These are phyloP conservation scores for Linum lewisii DNA, from an alignment of 345 rosid genomes.

Conservation along the genomic window DNA sequence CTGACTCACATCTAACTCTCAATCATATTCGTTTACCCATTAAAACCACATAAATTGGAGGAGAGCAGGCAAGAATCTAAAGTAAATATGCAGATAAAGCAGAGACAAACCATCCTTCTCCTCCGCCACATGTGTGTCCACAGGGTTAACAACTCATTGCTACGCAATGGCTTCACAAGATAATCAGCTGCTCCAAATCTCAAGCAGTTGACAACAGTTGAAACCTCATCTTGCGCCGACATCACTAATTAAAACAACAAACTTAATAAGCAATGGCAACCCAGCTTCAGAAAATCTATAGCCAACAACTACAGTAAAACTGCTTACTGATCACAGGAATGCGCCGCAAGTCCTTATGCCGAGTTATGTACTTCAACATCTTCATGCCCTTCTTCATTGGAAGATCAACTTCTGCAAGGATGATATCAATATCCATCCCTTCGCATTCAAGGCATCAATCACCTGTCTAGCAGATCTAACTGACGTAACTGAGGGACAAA, in stretches of 20 bases:
- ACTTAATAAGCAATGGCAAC: not conserved
- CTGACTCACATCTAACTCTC: not conserved
- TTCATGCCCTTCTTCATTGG: conserved; percentile 95
- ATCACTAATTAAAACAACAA: conserved; percentile 44
- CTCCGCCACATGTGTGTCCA: conserved; percentile 92
- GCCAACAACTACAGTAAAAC: not conserved
- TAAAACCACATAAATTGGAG: not conserved
- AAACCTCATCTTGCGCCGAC: conserved; percentile 79
- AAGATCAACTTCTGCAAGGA: conserved; percentile 93
- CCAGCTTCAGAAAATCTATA: conserved; percentile 2
- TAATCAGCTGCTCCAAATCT: conserved; percentile 84
- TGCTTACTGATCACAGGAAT: conserved; percentile 96
- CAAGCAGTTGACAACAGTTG: conserved; percentile 71
- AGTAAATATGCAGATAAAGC: not conserved
- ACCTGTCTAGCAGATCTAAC: conserved; percentile 94
- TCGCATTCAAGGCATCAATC: conserved; percentile 88
- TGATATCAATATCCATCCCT: conserved; percentile 88
- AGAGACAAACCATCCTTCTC: conserved; percentile 40
- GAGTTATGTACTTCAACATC: conserved; percentile 79
- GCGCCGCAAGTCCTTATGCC: conserved; percentile 69
- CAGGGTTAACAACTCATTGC: conserved; percentile 65
- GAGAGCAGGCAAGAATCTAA: not conserved
- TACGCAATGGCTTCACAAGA: conserved; percentile 78
- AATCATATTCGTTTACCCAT: conserved; percentile 8
- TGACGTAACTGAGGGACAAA: conserved; percentile 55